Evolutionary conservation across 768 basidiomycete species (phyloP), one percentile per base, ranked within the genome.

Genomic region (Lactifluus subvellereus): DNA sequence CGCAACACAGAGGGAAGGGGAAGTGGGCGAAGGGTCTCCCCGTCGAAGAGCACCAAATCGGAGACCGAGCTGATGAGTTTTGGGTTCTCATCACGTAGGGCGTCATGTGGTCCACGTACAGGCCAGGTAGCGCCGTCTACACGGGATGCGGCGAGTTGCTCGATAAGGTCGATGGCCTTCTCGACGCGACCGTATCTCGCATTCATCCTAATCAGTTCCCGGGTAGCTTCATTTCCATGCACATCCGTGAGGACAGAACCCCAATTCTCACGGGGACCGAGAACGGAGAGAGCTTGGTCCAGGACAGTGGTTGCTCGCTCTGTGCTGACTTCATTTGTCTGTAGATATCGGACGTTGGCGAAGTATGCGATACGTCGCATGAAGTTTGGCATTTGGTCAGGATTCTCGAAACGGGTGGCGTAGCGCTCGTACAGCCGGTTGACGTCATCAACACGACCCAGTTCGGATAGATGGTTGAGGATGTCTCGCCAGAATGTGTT

Each of bases 401-500:
- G 20, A 72, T 72, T 47, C 79, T 76, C n/a, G 71, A 68, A n/a
- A 65, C 55, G 6, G 75, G 74, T 52, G 27, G 77, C 64, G 42
- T 81, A 74, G 22, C 71, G 67, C n/a, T 74, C 71, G 66, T 81
- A 86, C 4, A 87, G 65, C 58, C 77, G 74, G 69, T 88, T 84
- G 57, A 89, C 76, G 6, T 87, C 83, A 1, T 75, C 74, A 1
- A 84, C 68, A 70, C 79, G 79, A 40, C 77, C 77, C 11, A 78
- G 72, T 13, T 72, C 69, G 0, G 82, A 82, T 33, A 90, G 78
- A 3, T 78, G 76, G 38, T 83, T 78, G 11, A 92, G 70, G 72
- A 93, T 82, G n/a, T 78, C 58, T 3, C 71, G 64, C 86, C 88
- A 91, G 1, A 84, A 79, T 3, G 74, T 64, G 4, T 69, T 62